Evolutionary conservation across 768 basidiomycete genomes (phyloP).

Genomic region (Tricholoma furcatifolium): DNA sequence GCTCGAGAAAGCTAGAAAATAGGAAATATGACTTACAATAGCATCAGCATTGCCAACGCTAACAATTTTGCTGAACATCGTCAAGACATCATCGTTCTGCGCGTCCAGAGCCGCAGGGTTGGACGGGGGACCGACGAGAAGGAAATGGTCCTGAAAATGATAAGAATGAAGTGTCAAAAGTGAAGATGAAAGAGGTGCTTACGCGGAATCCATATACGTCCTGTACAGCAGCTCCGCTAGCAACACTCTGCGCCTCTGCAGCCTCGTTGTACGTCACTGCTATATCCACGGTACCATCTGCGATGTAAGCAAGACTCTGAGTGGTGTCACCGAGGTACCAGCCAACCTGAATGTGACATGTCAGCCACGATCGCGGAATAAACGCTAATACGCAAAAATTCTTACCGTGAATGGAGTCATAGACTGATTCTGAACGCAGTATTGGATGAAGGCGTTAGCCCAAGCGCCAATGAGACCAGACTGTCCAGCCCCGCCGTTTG

Average conservation of each 20-base stretch:
- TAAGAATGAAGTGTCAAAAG: neutral
- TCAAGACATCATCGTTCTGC: conserved; percentile 30
- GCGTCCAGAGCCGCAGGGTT: conserved; percentile 41
- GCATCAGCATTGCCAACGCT: conserved; percentile 41
- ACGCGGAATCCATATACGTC: conserved; percentile 47
- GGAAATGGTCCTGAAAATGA: conserved; percentile 44
- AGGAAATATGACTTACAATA: conserved; percentile 25
- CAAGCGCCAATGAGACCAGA: conserved; percentile 19
- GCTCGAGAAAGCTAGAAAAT: neutral
- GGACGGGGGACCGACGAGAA: conserved; percentile 44
- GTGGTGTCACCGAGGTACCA: conserved; percentile 62
- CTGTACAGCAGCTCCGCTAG: conserved; percentile 28
- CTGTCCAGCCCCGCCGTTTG: conserved; percentile 20
- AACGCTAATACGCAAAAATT: neutral
- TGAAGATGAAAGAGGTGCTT: conserved; percentile 11
- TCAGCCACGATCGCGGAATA: neutral
- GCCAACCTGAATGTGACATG: conserved; percentile 36
- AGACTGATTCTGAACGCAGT: conserved; percentile 8
- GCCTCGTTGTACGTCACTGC: conserved; percentile 54
- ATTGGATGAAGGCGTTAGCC: conserved; percentile 18
- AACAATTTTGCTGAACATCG: conserved; percentile 50
- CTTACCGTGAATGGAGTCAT: conserved; percentile 12
- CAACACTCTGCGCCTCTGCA: conserved; percentile 39
- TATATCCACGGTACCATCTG: conserved; percentile 42
- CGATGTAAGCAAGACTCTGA: conserved; percentile 42